Base-by-base conservation (phyloP, 2,329 filamentous ascomycete genomes). In the Xylaria sp. region DNA sequence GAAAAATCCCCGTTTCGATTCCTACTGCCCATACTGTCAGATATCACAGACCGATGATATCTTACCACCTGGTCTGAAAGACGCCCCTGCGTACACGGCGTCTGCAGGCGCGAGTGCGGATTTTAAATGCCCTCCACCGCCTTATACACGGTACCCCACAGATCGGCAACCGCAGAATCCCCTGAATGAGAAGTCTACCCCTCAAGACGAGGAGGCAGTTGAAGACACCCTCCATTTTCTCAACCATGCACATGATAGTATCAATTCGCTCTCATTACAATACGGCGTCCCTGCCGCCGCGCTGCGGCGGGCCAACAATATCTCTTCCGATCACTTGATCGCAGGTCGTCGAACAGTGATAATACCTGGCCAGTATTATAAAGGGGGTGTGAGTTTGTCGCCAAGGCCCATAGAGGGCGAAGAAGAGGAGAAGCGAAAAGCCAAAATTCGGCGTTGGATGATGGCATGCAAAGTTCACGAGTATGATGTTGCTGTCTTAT, bases 201-300 rank as follows among this genome's bases (percentile, higher is more conserved):
- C 50, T 51, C 48, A 64, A 44, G 69, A 77, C 71, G 71, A 77
- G 70, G 72, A 75, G 62, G 78, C 79, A 3, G 82, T 83, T n/a
- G 84, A 88, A 66, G 91, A 94, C 78, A 88, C 89, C 2, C 82
- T 94, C 16, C 93, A 96, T 78, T 93, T 93, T 79, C 83, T 96
- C 58, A 84, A 92, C 74, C 90, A 92, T 66, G 81, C 83, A n/a
- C 84, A 86, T 69, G 93, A 96, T 77, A 90, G 86, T 10, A 81
- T 95, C 72, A 74, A 83, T 23, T 92, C 91, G 1, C 82, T 96
- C 18, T 91, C 91, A 0, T 83, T 96, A 6, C 86, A 88, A 27
- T 96, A 96, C 76, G 84, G 84, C 55, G 89, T 95, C 0, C 91
- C 92, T 1, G 83, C 87, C 21, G 75, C 84, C 9, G 87, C 84